phyloP scores from a whole-genome alignment of 306 rosid genomes.

The Vigna angularis region DNA sequence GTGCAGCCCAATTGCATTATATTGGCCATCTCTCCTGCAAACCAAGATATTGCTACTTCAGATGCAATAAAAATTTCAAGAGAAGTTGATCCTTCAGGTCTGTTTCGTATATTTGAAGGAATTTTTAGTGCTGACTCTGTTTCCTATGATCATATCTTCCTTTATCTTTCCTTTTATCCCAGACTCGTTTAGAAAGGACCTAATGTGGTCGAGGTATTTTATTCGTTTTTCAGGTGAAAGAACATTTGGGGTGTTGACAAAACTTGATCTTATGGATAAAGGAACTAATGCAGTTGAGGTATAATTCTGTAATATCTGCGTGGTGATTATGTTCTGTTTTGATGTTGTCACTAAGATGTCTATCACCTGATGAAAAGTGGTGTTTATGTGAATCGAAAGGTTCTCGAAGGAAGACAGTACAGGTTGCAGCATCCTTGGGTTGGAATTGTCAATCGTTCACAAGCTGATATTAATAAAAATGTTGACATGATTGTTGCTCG shows the following conservation, averaged over 20 bases:
- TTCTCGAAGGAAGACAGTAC: constrained; percentile 88
- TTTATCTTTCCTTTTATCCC: constrained; percentile 17
- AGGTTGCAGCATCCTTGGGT: constrained; percentile 95
- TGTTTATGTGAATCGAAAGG: constrained; percentile 54
- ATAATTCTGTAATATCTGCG: constrained; percentile 41
- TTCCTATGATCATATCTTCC: constrained; percentile 9
- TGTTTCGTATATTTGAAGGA: constrained; percentile 31
- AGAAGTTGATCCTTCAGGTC: constrained; percentile 95
- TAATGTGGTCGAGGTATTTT: neutral
- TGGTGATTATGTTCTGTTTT: constrained; percentile 30
- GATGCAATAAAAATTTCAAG: constrained; percentile 92
- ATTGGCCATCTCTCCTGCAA: constrained; percentile 94
- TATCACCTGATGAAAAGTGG: constrained; percentile 28
- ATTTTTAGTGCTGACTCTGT: constrained; percentile 4
- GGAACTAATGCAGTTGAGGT: constrained; percentile 66
- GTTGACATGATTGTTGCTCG: constrained; percentile 94
- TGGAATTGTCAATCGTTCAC: constrained; percentile 91
- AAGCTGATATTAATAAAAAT: constrained; percentile 57
- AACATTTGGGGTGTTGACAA: constrained; percentile 95
- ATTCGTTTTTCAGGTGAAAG: constrained; percentile 72
- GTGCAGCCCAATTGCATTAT: constrained; percentile 93
- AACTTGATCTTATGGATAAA: constrained; percentile 87
- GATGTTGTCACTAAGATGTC: constrained; percentile 6
- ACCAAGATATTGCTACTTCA: constrained; percentile 98
- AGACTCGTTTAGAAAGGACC: neutral